phyloP scores from a whole-genome alignment of 768 basidiomycete species.

The Leccinum ochraceum region DNA sequence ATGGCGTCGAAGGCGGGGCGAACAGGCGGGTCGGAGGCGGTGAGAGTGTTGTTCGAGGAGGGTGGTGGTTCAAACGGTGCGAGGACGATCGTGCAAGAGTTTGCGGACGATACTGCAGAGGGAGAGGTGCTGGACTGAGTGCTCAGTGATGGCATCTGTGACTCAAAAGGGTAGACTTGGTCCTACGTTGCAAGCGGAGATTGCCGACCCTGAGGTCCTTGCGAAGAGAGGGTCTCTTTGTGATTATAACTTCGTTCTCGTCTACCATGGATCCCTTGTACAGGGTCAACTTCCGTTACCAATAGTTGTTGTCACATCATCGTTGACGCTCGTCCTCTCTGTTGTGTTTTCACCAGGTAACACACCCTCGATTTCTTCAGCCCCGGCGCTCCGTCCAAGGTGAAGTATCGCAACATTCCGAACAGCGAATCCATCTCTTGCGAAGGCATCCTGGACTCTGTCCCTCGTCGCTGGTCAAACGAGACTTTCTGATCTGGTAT shows the following conservation, averaged over 20 bases:
- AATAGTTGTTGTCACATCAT: neutral
- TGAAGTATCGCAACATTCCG: too few species aligned
- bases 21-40: conserved; percentile 45
- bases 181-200: too few species aligned
- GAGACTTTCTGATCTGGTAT: too few species aligned
- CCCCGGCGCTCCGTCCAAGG: too few species aligned
- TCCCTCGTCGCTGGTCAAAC: too few species aligned
- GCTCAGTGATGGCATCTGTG: too few species aligned
- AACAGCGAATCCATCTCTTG: too few species aligned
- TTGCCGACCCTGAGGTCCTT: neutral
- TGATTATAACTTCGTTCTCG: neutral
- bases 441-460: too few species aligned
- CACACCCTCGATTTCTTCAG: neutral
- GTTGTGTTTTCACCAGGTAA: conserved; percentile 5
- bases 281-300: conserved; percentile 9
- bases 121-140: neutral
- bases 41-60: conserved; percentile 35
- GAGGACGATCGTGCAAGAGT: neutral
- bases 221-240: conserved; percentile 4
- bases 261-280: neutral
- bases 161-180: too few species aligned
- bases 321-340: conserved; percentile 1
- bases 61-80: neutral
- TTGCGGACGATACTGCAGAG: neutral
- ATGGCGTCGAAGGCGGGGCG: conserved; percentile 44